Evolutionary conservation across 2,329 filamentous ascomycete genomes (phyloP).

Genomic region (Stagonosporopsis tanaceti): DNA sequence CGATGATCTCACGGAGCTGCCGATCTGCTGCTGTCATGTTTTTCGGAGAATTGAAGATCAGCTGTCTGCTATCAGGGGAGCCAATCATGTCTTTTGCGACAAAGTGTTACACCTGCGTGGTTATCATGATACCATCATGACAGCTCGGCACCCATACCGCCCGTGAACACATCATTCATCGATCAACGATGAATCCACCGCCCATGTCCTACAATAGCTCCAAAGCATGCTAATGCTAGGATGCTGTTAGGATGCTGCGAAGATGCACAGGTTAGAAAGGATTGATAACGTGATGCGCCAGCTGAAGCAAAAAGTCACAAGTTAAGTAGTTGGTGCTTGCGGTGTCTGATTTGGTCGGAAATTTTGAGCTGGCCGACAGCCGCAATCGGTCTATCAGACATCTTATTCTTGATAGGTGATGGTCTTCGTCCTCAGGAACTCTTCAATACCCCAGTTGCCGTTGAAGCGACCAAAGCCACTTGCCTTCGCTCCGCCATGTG

Average conservation of each 20-base stretch:
- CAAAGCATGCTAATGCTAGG: too few relatives aligned
- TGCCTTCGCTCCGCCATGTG: slow-evolving; percentile 60
- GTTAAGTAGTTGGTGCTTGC: not conserved
- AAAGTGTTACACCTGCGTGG: not conserved
- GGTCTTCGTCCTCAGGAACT: slow-evolving; percentile 56
- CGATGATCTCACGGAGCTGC: slow-evolving; percentile 7
- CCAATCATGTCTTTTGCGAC: not conserved
- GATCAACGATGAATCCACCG: not conserved
- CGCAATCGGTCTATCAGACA: not conserved
- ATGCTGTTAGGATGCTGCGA: not conserved
- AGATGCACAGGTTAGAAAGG: not conserved
- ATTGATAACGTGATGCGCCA: not conserved
- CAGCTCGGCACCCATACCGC: not conserved
- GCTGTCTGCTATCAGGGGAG: not conserved
- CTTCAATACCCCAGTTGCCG: slow-evolving; percentile 55
- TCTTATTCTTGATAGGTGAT: slow-evolving; percentile 50
- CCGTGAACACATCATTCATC: not conserved
- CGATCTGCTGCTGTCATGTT: not conserved
- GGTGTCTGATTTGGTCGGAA: not conserved
- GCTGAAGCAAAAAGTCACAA: not conserved
- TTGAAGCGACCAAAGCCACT: slow-evolving; percentile 61
- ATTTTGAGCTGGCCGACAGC: not conserved
- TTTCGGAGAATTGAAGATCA: not conserved
- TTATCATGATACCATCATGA: not conserved
- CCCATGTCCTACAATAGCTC: not conserved